Conservation (phyloP, 768 basidiomycete genomes). For the Agaricus subrufescens region DNA sequence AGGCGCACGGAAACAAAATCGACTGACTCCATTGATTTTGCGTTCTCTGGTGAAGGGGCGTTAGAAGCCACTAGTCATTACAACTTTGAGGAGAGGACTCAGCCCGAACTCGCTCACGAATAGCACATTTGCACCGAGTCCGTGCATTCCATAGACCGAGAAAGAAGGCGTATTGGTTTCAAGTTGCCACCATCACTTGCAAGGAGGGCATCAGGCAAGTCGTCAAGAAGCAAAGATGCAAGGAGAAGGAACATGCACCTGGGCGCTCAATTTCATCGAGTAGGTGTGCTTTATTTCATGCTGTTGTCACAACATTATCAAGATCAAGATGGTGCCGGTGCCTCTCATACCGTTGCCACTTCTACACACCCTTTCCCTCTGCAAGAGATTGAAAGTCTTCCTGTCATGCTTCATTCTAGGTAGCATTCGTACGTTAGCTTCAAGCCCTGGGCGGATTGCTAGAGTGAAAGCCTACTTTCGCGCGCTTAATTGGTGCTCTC, state of each 20-base stretch:
- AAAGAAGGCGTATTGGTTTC: too few relatives aligned
- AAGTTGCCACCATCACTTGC: background rate
- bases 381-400: background rate
- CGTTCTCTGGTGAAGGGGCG: background rate
- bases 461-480: background rate
- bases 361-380: background rate
- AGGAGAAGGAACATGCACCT: background rate
- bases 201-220: background rate
- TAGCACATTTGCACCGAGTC: background rate
- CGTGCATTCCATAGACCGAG: background rate
- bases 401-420: background rate
- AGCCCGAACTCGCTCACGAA: background rate
- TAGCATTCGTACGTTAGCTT: background rate
- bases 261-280: too few relatives aligned
- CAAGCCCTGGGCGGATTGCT: background rate
- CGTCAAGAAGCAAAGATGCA: background rate
- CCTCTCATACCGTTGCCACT: too few relatives aligned
- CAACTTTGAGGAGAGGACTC: background rate
- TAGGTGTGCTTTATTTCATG: too few relatives aligned
- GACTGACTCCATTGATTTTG: background rate
- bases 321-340: too few relatives aligned
- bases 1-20: background rate
- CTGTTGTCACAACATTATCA: too few relatives aligned
- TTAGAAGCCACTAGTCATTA: background rate
- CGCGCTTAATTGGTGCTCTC: background rate